phyloP scores from a whole-genome alignment of 2,329 filamentous ascomycete species.

The Tolypocladium ovalisporum region DNA sequence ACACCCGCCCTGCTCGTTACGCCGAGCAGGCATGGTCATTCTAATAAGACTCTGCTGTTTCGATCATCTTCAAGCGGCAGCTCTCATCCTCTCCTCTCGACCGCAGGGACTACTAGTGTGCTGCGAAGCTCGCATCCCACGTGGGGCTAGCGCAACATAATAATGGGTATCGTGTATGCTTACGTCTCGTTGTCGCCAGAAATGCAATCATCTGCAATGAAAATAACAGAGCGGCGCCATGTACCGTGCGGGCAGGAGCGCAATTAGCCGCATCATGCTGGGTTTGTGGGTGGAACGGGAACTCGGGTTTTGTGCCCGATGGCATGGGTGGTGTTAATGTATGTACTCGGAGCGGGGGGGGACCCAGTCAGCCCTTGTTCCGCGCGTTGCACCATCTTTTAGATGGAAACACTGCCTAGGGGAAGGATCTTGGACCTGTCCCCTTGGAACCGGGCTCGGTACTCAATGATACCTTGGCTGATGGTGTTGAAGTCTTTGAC shows the following conservation, averaged over 20 bases:
- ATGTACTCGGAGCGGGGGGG: neutral
- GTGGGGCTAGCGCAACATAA: neutral
- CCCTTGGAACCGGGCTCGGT: slow-evolving; percentile 52
- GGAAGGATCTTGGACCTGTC: slow-evolving; percentile 54
- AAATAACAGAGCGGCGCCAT: neutral
- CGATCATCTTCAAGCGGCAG: neutral
- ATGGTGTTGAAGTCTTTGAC: slow-evolving; percentile 57
- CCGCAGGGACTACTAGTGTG: neutral
- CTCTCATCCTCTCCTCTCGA: neutral
- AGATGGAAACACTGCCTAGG: slow-evolving; percentile 36
- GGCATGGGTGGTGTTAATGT: neutral
- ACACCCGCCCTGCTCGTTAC: neutral
- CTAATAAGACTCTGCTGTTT: neutral
- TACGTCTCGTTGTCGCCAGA: slow-evolving; percentile 2
- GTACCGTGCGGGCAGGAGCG: neutral
- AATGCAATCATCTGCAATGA: neutral
- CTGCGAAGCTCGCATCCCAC: neutral
- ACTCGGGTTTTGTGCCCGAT: neutral
- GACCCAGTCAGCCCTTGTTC: neutral
- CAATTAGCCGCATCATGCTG: neutral
- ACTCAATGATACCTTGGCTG: slow-evolving; percentile 55
- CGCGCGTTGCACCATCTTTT: slow-evolving; percentile 4
- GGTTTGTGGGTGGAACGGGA: neutral
- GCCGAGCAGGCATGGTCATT: neutral
- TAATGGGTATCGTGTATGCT: slow-evolving; percentile 3